A percentile compares a stretch with the other conserved stretches of the same genome.
Conservation (phyloP, 164 flowering plant genomes). For the Liquidambar formosana region DNA sequence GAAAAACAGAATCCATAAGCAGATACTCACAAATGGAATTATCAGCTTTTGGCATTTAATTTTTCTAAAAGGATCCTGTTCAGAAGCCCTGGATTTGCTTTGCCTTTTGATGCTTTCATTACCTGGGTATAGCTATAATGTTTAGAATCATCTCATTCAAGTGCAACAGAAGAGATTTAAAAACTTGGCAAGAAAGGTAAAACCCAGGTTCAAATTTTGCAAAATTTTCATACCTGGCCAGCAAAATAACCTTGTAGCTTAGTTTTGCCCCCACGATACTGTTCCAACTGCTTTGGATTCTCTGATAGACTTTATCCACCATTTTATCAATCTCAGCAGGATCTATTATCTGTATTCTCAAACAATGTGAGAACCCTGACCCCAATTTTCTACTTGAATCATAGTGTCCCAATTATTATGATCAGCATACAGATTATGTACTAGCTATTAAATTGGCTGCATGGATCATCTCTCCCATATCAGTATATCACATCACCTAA, state of each 20-base stretch:
- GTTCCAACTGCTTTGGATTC: slow-evolving; percentile 86
- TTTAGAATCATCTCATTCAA: not conserved
- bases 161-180: not conserved
- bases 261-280: slow-evolving; percentile 90
- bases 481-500: too few species aligned
- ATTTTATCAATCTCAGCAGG: slow-evolving; percentile 76
- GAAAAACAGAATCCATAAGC: not conserved
- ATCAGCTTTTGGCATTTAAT: slow-evolving; percentile 61
- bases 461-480: too few species aligned
- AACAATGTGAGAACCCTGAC: too few species aligned
- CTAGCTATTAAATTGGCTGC: too few species aligned
- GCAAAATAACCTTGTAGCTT: slow-evolving; percentile 90
- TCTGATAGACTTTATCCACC: slow-evolving; percentile 73
- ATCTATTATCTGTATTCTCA: slow-evolving; percentile 62
- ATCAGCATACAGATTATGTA: too few species aligned
- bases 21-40: slow-evolving; percentile 7
- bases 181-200: not conserved
- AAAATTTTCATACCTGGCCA: slow-evolving; percentile 77
- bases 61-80: slow-evolving; percentile 84
- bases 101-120: slow-evolving; percentile 92
- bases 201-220: not conserved
- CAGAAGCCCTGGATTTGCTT: slow-evolving; percentile 84
- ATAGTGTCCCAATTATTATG: too few species aligned
- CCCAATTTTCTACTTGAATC: too few species aligned
- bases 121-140: slow-evolving; percentile 44